A percentile compares a stretch with the other conserved stretches of the same genome.
These are phyloP conservation scores for Rhexocercosporidium sp. DNA, from an alignment of 2,329 filamentous ascomycete genomes.

Conservation along the genomic window DNA sequence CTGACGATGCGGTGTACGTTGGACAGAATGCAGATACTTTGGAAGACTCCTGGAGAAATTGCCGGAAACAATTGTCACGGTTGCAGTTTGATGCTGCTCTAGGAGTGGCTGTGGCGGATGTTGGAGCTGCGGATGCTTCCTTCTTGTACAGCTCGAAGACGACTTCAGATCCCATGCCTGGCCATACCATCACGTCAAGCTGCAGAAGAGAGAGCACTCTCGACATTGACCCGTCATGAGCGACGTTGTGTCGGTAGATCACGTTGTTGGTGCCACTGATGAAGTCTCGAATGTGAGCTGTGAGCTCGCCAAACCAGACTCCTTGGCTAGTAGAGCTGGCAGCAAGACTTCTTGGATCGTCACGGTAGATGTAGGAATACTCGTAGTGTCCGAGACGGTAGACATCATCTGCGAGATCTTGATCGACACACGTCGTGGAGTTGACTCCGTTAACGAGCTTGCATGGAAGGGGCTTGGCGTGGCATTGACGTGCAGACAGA, in stretches of 20 bases:
- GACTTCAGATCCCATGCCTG: conserved; percentile 80
- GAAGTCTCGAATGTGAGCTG: conserved; percentile 63
- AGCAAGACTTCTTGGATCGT: conserved; percentile 63
- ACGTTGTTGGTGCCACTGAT: conserved; percentile 50
- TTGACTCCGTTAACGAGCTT: conserved; percentile 53
- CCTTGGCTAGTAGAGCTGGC: conserved; percentile 68
- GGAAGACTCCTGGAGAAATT: conserved; percentile 37
- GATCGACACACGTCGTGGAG: conserved; percentile 64
- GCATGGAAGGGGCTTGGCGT: conserved; percentile 75
- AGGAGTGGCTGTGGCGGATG: conserved; percentile 27
- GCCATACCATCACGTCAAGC: conserved; percentile 79
- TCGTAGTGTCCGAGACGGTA: conserved; percentile 82
- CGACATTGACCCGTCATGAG: conserved; percentile 77
- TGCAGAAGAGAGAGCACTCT: conserved; percentile 73
- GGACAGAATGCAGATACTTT: conserved; percentile 39
- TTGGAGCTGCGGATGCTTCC: conserved; percentile 30
- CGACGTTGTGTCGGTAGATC: conserved; percentile 76
- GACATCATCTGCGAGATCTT: conserved; percentile 67
- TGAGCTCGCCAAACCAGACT: conserved; percentile 76
- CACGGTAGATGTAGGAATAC: conserved; percentile 79
- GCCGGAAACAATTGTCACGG: conserved; percentile 42
- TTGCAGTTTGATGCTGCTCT: conserved; percentile 35
- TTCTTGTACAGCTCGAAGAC: conserved; percentile 74
- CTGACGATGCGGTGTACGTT: conserved; percentile 27
- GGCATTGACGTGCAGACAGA: conserved; percentile 78